Evolutionary conservation across 2,329 filamentous ascomycete genomes (phyloP).

Genomic region (Lachnellula arida): DNA sequence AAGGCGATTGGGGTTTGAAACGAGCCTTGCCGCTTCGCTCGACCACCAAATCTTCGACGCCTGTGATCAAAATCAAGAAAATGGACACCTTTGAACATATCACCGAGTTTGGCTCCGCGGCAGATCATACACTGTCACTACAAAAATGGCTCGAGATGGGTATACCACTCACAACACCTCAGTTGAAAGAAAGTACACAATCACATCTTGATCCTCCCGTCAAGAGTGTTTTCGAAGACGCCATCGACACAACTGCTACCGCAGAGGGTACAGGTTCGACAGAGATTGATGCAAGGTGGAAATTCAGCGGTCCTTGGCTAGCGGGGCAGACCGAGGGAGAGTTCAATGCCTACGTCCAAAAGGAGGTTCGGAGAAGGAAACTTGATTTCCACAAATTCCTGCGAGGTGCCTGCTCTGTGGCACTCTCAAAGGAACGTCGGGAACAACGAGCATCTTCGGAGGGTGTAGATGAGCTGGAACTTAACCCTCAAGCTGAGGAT

Average conservation of each 20-base stretch:
- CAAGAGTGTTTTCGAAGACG: conserved; percentile 57
- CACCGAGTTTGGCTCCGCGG: conserved; percentile 80
- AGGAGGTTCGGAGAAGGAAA: conserved; percentile 49
- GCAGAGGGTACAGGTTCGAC: conserved; percentile 27
- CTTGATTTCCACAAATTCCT: conserved; percentile 52
- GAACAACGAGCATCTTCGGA: conserved; percentile 36
- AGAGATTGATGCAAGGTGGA: conserved; percentile 52
- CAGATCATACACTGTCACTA: conserved; percentile 75
- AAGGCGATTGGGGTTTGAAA: conserved; percentile 93
- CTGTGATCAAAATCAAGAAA: conserved; percentile 69
- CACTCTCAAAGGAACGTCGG: conserved; percentile 38
- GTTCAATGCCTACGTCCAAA: conserved; percentile 52
- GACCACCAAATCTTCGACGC: conserved; percentile 67
- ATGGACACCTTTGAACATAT: conserved; percentile 84
- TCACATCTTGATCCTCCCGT: conserved; percentile 2
- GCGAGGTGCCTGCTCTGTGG: conserved; percentile 43
- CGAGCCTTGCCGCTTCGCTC: conserved; percentile 72
- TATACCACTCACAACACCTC: conserved; percentile 60
- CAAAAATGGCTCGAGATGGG: conserved; percentile 83
- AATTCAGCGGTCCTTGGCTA: conserved; percentile 62
- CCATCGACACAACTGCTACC: conserved; percentile 47
- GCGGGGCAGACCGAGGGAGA: conserved; percentile 57
- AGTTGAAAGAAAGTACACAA: conserved; percentile 8
- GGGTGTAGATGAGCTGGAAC: conserved; percentile 24
- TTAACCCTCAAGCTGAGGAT: conserved; percentile 32